Evolutionary conservation across 768 basidiomycete species (phyloP), one percentile per base, ranked within the genome.

Genomic region (Tricholoma terreum): DNA sequence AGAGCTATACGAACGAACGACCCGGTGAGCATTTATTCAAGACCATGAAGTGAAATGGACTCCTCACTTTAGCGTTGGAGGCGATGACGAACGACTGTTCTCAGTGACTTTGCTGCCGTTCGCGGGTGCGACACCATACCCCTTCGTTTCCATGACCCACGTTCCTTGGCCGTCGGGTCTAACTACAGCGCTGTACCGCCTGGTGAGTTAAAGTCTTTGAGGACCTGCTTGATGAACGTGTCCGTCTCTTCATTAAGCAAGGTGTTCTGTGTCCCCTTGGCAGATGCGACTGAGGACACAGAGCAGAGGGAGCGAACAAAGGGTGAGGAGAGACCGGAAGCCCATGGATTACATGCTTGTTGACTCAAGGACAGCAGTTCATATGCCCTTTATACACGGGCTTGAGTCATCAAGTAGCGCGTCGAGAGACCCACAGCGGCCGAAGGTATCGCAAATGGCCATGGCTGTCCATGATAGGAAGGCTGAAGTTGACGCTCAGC

Each of bases 41-140:
- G n/a, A n/a, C n/a, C n/a, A n/a, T 43, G 14, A 14, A 48, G 30
- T 14, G 24, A 8, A 7, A 48, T n/a, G 50, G 22, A 49, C 45
- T 6, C 63, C 58, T n/a, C 36, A 67, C 69, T 66, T 72, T 71
- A 5, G 71, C 71, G 36, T 70, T 72, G 19, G 72, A 73, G 0
- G 65, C 71, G 15, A 73, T 71, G 40, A 52, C 54, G 38, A 70
- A 71, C 15, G 67, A 51, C 1, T 69, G 21, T 69, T 64, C 36
- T 63, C 60, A 11, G 67, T 68, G 21, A 67, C 66, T 27, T 57
- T 45, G 15, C 57, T 67, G 6, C 67, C 69, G 30, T 63, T 65
- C 1, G 58, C 54, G 11, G 61, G 66, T 0, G 73, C 70, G 12
- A 38, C 51, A 17, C 73, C 71, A 45, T 69, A 72, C 0, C 70